phyloP scores from a whole-genome alignment of 768 basidiomycete genomes.

The Russula emetica region DNA sequence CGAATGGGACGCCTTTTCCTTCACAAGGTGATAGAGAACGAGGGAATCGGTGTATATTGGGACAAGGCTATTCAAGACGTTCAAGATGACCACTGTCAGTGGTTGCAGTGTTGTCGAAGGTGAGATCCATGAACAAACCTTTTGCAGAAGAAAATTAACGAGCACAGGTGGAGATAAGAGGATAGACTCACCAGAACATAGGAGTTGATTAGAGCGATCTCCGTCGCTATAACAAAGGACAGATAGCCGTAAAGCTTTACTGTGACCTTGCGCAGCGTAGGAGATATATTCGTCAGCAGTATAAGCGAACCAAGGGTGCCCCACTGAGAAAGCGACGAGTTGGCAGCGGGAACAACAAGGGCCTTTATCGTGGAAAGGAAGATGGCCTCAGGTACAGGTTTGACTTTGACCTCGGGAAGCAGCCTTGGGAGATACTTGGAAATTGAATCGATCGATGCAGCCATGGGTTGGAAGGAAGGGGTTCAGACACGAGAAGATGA shows the following conservation, averaged over 20 bases:
- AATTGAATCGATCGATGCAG: not conserved
- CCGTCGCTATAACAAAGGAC: slow-evolving; percentile 1
- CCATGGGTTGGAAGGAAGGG: not conserved
- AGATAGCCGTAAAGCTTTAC: slow-evolving; percentile 11
- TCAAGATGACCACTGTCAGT: slow-evolving; percentile 13
- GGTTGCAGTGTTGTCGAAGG: slow-evolving; percentile 16
- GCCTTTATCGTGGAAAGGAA: slow-evolving; percentile 15
- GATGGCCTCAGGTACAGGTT: slow-evolving; percentile 10
- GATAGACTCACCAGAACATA: slow-evolving; percentile 7
- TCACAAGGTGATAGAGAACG: slow-evolving; percentile 17
- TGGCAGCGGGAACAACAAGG: slow-evolving; percentile 2
- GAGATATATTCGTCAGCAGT: slow-evolving; percentile 9
- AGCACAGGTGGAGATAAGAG: not conserved
- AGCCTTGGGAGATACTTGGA: slow-evolving; percentile 7
- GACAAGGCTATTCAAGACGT: slow-evolving; percentile 19
- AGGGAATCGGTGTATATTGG: slow-evolving; percentile 19
- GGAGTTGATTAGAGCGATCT: slow-evolving; percentile 16
- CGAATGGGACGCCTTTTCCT: slow-evolving; percentile 9
- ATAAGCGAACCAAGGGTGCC: slow-evolving; percentile 4
- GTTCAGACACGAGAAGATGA: not conserved
- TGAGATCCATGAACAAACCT: slow-evolving; percentile 19
- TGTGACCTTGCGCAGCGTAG: slow-evolving; percentile 14
- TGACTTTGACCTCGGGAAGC: slow-evolving; percentile 14
- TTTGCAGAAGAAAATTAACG: not conserved
- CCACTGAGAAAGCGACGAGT: slow-evolving; percentile 12